Percentiles rank a stretch among this genome's conserved stretches.
phyloP scores from a whole-genome alignment of 164 flowering plant species.

The Sextonia rubra region DNA sequence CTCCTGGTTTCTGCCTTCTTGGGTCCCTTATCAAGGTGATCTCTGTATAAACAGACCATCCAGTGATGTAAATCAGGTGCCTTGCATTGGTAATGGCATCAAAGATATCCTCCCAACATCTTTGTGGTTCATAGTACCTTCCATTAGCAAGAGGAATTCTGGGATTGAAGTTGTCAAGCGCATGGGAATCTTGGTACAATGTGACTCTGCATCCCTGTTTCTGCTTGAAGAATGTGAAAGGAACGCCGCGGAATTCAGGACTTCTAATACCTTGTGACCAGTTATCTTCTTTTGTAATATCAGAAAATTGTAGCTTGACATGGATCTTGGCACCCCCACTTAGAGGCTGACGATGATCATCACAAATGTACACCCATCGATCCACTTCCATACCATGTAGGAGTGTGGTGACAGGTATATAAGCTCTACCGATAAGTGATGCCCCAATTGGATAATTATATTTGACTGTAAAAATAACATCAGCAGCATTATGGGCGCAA shows the following conservation, averaged over 20 bases:
- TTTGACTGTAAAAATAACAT: conserved; percentile 58
- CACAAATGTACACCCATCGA: conserved; percentile 46
- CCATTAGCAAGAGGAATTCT: conserved; percentile 50
- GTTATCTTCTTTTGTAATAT: too few relatives aligned
- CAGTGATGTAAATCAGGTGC: conserved; percentile 68
- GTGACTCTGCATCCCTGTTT: conserved; percentile 43
- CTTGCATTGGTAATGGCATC: conserved; percentile 62
- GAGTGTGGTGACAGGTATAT: conserved; percentile 46
- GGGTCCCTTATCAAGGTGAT: conserved; percentile 59
- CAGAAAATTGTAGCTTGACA: too few relatives aligned
- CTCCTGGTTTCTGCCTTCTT: conserved; percentile 48
- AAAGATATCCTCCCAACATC: conserved; percentile 77
- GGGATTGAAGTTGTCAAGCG: conserved; percentile 47
- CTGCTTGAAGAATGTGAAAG: too few relatives aligned
- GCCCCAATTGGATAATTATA: conserved; percentile 58
- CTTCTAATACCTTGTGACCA: too few relatives aligned
- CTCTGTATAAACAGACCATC: conserved; percentile 72
- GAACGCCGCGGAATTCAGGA: too few relatives aligned
- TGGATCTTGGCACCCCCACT: conserved; percentile 11
- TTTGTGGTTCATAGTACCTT: conserved; percentile 46
- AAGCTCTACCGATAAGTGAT: conserved; percentile 56
- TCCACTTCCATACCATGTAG: conserved; percentile 47
- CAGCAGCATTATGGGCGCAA: conserved; percentile 64
- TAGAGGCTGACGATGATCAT: conserved; percentile 33
- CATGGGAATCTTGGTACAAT: conserved; percentile 75